Evolutionary conservation across 805 yeast genomes (phyloP).

Genomic region (Candida ipomoeae): DNA sequence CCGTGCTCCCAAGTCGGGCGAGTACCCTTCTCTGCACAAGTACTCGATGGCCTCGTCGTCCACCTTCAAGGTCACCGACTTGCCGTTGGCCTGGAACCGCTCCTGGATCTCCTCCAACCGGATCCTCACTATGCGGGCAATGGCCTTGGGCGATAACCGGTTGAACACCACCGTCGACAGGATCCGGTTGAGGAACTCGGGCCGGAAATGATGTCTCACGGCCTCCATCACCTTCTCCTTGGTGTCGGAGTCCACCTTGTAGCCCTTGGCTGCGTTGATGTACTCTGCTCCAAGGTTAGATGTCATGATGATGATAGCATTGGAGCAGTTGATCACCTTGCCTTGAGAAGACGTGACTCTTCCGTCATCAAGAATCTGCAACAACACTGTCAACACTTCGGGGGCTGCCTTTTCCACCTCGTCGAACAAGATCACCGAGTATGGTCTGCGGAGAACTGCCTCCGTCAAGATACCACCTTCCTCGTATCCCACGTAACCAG

Average conservation of each 20-base stretch:
- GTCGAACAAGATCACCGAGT: conserved; percentile 93
- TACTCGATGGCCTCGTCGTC: conserved; percentile 74
- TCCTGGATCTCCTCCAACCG: conserved; percentile 80
- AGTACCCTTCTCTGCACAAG: conserved; percentile 82
- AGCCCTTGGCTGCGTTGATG: conserved; percentile 61
- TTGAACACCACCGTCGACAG: conserved; percentile 91
- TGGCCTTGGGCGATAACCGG: conserved; percentile 86
- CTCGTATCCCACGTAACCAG: conserved; percentile 92
- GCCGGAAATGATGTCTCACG: conserved; percentile 88
- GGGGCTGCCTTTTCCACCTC: conserved; percentile 99
- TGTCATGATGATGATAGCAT: conserved; percentile 91
- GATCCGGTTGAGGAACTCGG: conserved; percentile 95
- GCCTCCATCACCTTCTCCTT: conserved; percentile 77
- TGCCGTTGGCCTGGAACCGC: conserved; percentile 82
- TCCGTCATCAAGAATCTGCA: conserved; percentile 95
- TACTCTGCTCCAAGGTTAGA: conserved; percentile 95
- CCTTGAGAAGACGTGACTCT: conserved; percentile 93
- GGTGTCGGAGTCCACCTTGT: conserved; percentile 64
- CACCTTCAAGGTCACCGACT: conserved; percentile 67
- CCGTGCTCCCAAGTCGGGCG: conserved; percentile 92
- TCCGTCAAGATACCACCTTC: conserved; percentile 97
- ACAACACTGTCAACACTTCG: conserved; percentile 85
- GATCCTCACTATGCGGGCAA: conserved; percentile 84
- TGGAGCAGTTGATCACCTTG: conserved; percentile 87
- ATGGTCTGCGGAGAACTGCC: conserved; percentile 85